Base-by-base conservation (phyloP, 2,329 filamentous ascomycete species). In the Meredithiella fracta region DNA sequence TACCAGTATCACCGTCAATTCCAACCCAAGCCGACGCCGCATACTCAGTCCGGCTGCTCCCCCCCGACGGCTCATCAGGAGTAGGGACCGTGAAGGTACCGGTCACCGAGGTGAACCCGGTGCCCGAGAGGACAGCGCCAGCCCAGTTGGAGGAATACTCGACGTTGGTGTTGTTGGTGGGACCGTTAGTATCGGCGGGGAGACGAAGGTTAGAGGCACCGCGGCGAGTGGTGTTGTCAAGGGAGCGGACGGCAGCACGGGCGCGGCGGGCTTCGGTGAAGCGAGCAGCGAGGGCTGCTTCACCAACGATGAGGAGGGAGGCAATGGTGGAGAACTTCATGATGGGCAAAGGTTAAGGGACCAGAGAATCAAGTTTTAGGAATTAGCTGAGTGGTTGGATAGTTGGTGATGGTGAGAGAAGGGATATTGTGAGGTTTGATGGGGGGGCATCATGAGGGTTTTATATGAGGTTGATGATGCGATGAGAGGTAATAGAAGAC, bases 1-100 rank as follows among this genome's bases (percentile, higher is more conserved):
- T 61, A 62, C 69, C 72, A 0, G 69, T 69, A 56, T 72, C 68
- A n/a, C 72, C 72, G 37, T 74, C 72, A 51, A 74, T 73, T 14
- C 72, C 72, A 9, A 74, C 71, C 72, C 72, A 73, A 8, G 69
- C 69, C 7, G 70, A 62, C 60, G 59, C 26, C 63, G 64, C 9
- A 60, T 65, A 56, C 55, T 52, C 23, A 5, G 49, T 53, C 20
- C 40, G 4, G 2, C n/a, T 5, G 5, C 14, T 17, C 9, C 49
- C 55, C 17, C 49, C 49, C 14, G 49, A 14, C 5, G 55, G 55
- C n/a, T 37, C 11, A 5, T 22, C 20, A 29, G 40, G 49, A 6
- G 49, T 37, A 26, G 64, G 65, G 2, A 66, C 64, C 6, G 59
- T 64, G 54, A 66, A 62, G 53, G 64, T 66, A 8, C 64, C 65